These are phyloP conservation scores for Vitis rupestris DNA, from an alignment of 164 flowering plant genomes.

Conservation along the genomic window DNA sequence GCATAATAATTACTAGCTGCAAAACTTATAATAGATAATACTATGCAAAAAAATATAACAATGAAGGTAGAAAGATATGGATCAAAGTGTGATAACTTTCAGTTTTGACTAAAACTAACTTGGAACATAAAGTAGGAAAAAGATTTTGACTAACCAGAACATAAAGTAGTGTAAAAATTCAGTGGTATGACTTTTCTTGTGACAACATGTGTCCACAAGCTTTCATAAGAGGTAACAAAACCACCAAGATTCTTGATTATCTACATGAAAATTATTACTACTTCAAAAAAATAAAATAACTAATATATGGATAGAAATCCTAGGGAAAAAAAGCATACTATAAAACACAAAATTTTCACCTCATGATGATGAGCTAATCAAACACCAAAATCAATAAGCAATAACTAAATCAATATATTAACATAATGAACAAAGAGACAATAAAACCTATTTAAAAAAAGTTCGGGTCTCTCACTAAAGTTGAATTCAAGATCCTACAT, in stretches of 20 bases:
- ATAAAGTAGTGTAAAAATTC: constrained; percentile 82
- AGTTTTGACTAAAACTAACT: constrained; percentile 44
- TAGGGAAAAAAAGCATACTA: not conserved
- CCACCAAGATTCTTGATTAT: constrained; percentile 81
- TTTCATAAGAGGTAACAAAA: constrained; percentile 56
- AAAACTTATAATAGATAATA: not conserved
- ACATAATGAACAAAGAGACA: not conserved
- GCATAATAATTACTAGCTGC: not conserved
- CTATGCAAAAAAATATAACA: not conserved
- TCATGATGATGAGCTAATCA: not conserved
- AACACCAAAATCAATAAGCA: not conserved
- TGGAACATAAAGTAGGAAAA: constrained; percentile 26
- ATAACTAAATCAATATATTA: not conserved
- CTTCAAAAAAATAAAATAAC: not conserved
- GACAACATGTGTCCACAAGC: constrained; percentile 63
- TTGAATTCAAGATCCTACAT: not conserved
- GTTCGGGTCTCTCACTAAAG: not conserved
- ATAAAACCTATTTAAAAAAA: not conserved
- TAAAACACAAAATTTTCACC: not conserved
- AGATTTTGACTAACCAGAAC: not conserved
- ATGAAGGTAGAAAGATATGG: not conserved
- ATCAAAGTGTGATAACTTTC: too few species aligned
- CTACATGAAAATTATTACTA: constrained; percentile 29
- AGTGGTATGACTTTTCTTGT: constrained; percentile 76
- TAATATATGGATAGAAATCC: not conserved